Percentiles rank a stretch among this genome's conserved stretches.
Conservation (phyloP, 331 rosid species). For the Arachis monticola region DNA sequence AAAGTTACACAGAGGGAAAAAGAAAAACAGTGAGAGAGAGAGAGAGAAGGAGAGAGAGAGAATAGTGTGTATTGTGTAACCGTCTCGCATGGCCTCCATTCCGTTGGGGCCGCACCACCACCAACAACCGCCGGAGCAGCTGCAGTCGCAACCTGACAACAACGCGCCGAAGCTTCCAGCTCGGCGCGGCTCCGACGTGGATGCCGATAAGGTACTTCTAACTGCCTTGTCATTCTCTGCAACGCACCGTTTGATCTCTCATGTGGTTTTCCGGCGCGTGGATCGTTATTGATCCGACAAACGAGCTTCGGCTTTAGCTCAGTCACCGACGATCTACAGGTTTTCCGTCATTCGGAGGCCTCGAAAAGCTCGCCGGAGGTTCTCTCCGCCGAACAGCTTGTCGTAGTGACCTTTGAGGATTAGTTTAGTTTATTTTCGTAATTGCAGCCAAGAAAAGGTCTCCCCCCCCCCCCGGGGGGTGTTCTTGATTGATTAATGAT, state of each 20-base stretch:
- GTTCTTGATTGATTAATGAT: no score
- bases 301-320: constrained; percentile 38
- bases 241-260: background rate
- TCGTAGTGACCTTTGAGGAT: constrained; percentile 27
- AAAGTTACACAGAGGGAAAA: constrained; percentile 28
- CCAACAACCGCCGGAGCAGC: constrained; percentile 54
- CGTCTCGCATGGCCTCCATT: constrained; percentile 68
- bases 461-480: no score
- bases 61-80: constrained; percentile 23
- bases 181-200: constrained; percentile 63
- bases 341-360: constrained; percentile 40
- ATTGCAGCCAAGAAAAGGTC: background rate
- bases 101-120: constrained; percentile 73
- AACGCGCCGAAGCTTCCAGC: constrained; percentile 48
- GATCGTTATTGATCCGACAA: constrained; percentile 63
- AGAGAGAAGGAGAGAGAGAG: background rate
- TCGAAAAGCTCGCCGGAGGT: constrained; percentile 39
- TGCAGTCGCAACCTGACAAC: constrained; percentile 43
- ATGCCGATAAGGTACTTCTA: constrained; percentile 66
- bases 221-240: constrained; percentile 36
- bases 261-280: background rate
- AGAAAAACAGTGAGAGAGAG: background rate
- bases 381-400: constrained; percentile 35
- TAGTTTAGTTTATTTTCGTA: background rate
- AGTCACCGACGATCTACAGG: constrained; percentile 56